Evolutionary conservation across 2,329 filamentous ascomycete genomes (phyloP).

Genomic region (Hypoxylon sp.): DNA sequence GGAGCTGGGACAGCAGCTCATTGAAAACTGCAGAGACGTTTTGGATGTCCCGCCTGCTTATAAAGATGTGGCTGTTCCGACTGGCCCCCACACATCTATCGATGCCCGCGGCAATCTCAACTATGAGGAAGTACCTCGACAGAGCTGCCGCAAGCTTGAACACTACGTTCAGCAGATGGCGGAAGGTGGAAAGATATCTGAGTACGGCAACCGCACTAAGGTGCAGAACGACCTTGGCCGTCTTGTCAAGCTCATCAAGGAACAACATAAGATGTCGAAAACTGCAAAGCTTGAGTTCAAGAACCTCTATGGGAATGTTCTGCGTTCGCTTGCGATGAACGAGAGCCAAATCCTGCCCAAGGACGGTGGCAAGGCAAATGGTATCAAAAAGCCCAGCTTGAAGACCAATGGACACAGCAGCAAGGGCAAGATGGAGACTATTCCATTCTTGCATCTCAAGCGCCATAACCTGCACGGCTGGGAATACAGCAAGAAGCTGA

Average conservation of each 20-base stretch:
- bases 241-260: slow-evolving; percentile 98
- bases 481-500: slow-evolving; percentile 99
- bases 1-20: slow-evolving; percentile 89
- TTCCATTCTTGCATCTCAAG: slow-evolving; percentile 97
- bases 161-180: slow-evolving; percentile 99
- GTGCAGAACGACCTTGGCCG: slow-evolving; percentile 94
- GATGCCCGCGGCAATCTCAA: slow-evolving; percentile 92
- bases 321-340: slow-evolving; percentile 96
- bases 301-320: slow-evolving; percentile 90
- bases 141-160: slow-evolving; percentile 94
- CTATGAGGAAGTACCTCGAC: slow-evolving; percentile 87
- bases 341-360: slow-evolving; percentile 96
- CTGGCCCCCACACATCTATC: slow-evolving; percentile 91
- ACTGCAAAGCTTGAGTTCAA: slow-evolving; percentile 97
- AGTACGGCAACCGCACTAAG: slow-evolving; percentile 98
- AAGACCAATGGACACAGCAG: slow-evolving; percentile 66
- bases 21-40: slow-evolving; percentile 97
- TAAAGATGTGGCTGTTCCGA: slow-evolving; percentile 95
- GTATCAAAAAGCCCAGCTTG: slow-evolving; percentile 62
- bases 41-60: slow-evolving; percentile 86
- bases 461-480: slow-evolving; percentile 92
- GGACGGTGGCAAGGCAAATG: slow-evolving; percentile 76
- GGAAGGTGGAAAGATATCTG: slow-evolving; percentile 96
- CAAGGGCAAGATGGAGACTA: slow-evolving; percentile 96
- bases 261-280: slow-evolving; percentile 98